Evolutionary conservation across 495 filamentous ascomycete species (phyloP).

Genomic region (Immersiella caudata): DNA sequence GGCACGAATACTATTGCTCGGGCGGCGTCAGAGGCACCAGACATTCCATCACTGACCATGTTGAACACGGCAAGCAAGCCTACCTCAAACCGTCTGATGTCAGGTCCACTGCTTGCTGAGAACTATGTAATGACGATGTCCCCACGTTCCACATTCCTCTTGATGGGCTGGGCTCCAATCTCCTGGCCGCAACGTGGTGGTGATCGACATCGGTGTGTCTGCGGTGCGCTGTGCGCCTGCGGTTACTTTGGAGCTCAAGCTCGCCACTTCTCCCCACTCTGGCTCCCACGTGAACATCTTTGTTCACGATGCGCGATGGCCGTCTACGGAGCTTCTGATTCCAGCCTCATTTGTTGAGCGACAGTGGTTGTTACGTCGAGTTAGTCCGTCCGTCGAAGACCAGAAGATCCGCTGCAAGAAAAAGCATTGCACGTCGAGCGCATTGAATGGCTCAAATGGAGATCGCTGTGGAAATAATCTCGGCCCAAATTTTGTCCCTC

Average conservation of each 20-base stretch:
- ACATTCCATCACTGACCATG: conserved; percentile 50
- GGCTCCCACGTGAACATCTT: background rate
- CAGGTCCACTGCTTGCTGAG: no score
- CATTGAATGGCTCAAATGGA: background rate
- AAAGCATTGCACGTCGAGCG: background rate
- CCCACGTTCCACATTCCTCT: no score
- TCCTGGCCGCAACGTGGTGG: background rate
- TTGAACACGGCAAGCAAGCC: background rate
- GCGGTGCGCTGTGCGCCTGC: background rate
- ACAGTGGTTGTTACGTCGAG: background rate
- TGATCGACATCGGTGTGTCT: background rate
- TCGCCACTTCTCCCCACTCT: background rate
- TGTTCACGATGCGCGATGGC: background rate
- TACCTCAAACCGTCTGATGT: no score
- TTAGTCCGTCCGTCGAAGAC: background rate
- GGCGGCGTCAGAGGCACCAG: conserved; percentile 88
- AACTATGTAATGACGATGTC: no score
- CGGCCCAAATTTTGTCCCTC: background rate
- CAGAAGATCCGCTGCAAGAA: background rate
- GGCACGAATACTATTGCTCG: conserved; percentile 61
- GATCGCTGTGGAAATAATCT: background rate
- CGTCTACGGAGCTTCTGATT: background rate
- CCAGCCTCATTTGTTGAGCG: background rate
- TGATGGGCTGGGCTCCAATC: background rate
- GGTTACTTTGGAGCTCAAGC: background rate